Percentiles rank a stretch among this genome's conserved stretches.
Conservation (phyloP, 805 yeast genomes). For the Teunomyces aglyptinius region DNA sequence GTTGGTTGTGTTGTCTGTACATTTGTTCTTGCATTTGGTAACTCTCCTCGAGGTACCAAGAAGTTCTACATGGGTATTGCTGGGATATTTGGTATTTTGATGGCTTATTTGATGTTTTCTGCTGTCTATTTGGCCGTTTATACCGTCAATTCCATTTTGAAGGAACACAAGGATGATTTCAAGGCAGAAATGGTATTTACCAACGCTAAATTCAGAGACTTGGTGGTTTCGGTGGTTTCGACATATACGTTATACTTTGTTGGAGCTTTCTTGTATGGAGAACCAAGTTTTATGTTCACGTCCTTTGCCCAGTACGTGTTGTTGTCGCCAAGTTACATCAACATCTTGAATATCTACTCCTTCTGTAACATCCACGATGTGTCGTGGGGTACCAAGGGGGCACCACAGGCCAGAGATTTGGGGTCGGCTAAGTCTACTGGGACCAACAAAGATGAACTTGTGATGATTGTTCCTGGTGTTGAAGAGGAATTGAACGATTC, state of each 20-base stretch:
- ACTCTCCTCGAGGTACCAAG: constrained; percentile 88
- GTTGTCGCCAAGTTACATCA: constrained; percentile 85
- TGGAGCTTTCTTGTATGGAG: constrained; percentile 78
- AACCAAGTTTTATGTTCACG: constrained; percentile 92
- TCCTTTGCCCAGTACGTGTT: constrained; percentile 81
- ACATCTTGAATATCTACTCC: constrained; percentile 89
- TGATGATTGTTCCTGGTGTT: constrained; percentile 62
- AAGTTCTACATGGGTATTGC: constrained; percentile 73
- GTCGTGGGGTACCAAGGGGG: constrained; percentile 97
- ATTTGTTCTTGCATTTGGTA: constrained; percentile 88
- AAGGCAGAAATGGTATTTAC: constrained; percentile 50
- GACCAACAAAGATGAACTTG: constrained; percentile 36
- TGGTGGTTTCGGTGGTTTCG: constrained; percentile 79
- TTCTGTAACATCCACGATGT: constrained; percentile 95
- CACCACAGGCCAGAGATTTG: constrained; percentile 60
- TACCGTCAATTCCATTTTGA: constrained; percentile 59
- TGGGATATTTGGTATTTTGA: constrained; percentile 76
- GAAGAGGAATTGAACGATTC: constrained; percentile 71
- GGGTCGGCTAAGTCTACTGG: constrained; percentile 74
- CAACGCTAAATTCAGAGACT: constrained; percentile 75
- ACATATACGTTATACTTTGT: constrained; percentile 79
- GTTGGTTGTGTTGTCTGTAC: constrained; percentile 78
- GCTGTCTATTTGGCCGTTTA: constrained; percentile 76
- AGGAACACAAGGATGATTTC: constrained; percentile 42
- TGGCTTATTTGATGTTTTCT: constrained; percentile 88